Base-by-base conservation (phyloP, 805 yeast species). In the Nakazawaea populi region DNA sequence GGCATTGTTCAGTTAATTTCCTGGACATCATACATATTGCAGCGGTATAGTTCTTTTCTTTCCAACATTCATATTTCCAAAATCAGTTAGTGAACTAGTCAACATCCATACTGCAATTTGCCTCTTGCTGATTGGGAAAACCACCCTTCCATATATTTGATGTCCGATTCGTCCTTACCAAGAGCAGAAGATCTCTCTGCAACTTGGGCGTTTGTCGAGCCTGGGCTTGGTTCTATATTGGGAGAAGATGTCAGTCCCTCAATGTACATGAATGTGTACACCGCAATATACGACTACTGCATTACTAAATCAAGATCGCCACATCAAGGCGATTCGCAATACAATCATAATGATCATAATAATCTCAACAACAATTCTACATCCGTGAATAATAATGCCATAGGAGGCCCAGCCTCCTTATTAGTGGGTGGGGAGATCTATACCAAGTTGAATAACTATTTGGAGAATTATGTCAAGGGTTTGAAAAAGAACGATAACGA, bases 361-460 rank as follows among this genome's bases (percentile, higher is more conserved):
- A 27, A 34, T 12, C 31, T 18, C 9, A 29, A n/a, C 24, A 37
- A 12, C 18, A 37, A 10, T 10, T 11, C 40, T 37, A 12, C 40
- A 37, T 11, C 18, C 8, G 40, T 37, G 40, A 37, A 37, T 37
- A 30, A 30, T 28, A 60, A 58, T 41, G 66, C 48, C 14, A 39
- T 47, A 63, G 28, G 62, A 64, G 30, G 71, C 60, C 35, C 58
- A 58, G 52, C 55, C 4, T 42, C 54, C 4, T 48, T 80, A 49
- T 71, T 94, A 42, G 89, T 90, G 5, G 99, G 99, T 4, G 90
- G 91, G 28, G 98, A 90, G 59, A 82, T 94, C 35, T 94, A 94
- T 67, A 72, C 75, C 47, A 83, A 82, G 57, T 74, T 94, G 55
- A 83, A 81, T 56, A 72, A 68, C 6, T 94, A 88, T 64, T 74